Evolutionary conservation across 371 early-diverging fungal genomes (phyloP), one percentile per base, ranked within the genome.

Genomic region (Haplosporangium sp.): DNA sequence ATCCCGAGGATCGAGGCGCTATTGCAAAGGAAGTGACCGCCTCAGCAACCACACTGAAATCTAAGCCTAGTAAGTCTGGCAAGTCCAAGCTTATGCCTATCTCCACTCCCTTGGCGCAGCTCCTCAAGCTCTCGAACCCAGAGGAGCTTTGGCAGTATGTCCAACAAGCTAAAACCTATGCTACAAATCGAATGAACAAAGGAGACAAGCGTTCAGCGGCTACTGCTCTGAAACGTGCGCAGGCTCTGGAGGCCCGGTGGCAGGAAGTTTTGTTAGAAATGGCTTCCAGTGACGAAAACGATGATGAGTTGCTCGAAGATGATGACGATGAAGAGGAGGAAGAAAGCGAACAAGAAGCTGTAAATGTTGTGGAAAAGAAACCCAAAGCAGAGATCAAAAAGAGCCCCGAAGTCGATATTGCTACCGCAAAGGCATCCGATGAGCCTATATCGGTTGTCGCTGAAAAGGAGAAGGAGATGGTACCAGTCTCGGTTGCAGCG

Each of bases 151-250:
- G 81, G 81, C 65, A 63, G 11, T 81, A 81, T 62, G 75, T 74
- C 10, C 81, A 81, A 42, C 81, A 81, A 39, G 81, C 81, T 11
- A 81, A 81, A 65, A 68, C 64, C 5, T 81, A 74, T 68, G 81
- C 81, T 11, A 63, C 75, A 2, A 70, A 68, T 4, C 58, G 61
- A 47, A 81, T 81, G 81, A 81, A 74, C 69, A 81, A 81, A 62
- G 75, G 81, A 2, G 81, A 81, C 47, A 81, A 74, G 55, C 62
- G 75, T n/a, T 81, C 81, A 4, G 81, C 81, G 0, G 71, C 81
- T 11, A 74, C 71, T 39, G 75, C 81, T 6, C 44, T 81, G 47
- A 81, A 81, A 65, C 67, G 81, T 27, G 81, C 81, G 3, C 71
- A 74, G 52, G 67, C 81, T 1, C 56, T 81, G 8, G 81, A 81